Evolutionary conservation across 1,284 basidiomycete species (phyloP).

Genomic region (Malassezia restricta): DNA sequence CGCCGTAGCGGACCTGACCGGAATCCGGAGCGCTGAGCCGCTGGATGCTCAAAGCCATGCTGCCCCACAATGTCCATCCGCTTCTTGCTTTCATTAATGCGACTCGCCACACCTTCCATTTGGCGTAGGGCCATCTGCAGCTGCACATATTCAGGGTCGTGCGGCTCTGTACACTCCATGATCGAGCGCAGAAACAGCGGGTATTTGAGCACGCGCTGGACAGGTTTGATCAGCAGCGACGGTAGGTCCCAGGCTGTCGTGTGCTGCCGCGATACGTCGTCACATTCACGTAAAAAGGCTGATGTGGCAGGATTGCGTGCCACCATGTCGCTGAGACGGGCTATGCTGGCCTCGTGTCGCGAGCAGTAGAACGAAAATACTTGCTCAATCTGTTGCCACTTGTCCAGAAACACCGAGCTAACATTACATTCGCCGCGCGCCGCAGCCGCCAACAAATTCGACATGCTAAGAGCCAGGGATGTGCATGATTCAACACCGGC

Average conservation of each 20-base stretch:
- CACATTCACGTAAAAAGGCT: slow-evolving; percentile 45
- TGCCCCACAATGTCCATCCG: slow-evolving; percentile 59
- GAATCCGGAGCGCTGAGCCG: slow-evolving; percentile 3
- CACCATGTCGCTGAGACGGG: slow-evolving; percentile 48
- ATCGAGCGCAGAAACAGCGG: slow-evolving; percentile 70
- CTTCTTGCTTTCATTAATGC: slow-evolving; percentile 74
- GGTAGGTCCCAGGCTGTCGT: slow-evolving; percentile 79
- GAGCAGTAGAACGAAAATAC: slow-evolving; percentile 78
- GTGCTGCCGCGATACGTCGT: slow-evolving; percentile 34
- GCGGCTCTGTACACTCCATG: slow-evolving; percentile 55
- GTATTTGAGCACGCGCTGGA: slow-evolving; percentile 57
- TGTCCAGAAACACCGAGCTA: slow-evolving; percentile 62
- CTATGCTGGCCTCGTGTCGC: slow-evolving; percentile 63
- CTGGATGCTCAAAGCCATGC: slow-evolving; percentile 7
- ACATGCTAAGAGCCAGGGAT: slow-evolving; percentile 58
- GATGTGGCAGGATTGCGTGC: slow-evolving; percentile 26
- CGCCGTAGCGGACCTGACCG: slow-evolving; percentile 24
- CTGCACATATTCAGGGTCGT: slow-evolving; percentile 61
- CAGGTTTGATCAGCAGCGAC: slow-evolving; percentile 64
- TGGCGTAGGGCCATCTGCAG: slow-evolving; percentile 57
- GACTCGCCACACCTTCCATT: slow-evolving; percentile 65
- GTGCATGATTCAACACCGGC: slow-evolving; percentile 66
- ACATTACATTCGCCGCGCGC: slow-evolving; percentile 53
- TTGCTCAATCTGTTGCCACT: slow-evolving; percentile 66
- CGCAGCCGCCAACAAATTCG: slow-evolving; percentile 46